These are phyloP conservation scores for Podospora sp. DNA, from an alignment of 495 filamentous ascomycete genomes.

Conservation along the genomic window DNA sequence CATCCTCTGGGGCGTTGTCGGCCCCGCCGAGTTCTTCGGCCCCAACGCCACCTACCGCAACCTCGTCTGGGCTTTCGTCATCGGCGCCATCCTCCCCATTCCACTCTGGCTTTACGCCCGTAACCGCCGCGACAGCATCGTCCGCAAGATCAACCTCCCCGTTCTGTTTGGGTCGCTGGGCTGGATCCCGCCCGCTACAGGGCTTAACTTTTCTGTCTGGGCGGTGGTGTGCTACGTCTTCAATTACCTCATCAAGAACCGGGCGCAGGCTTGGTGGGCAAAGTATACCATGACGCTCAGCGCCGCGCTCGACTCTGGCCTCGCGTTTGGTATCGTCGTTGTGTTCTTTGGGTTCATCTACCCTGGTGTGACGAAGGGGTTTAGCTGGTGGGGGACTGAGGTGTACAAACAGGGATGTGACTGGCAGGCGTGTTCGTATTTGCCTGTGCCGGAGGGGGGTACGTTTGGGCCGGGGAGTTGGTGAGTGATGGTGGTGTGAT, in stretches of 20 bases:
- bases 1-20: conserved; percentile 87
- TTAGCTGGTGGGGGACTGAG: conserved; percentile 78
- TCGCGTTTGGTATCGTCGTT: conserved; percentile 77
- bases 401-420: conserved; percentile 68
- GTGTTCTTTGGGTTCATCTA: conserved; percentile 84
- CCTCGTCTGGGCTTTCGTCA: conserved; percentile 75
- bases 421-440: conserved; percentile 65
- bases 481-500: conserved; percentile 33
- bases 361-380: conserved; percentile 63
- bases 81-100: conserved; percentile 71
- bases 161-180: conserved; percentile 72
- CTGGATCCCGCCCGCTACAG: conserved; percentile 86
- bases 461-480: conserved; percentile 62
- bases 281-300: conserved; percentile 89
- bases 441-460: conserved; percentile 52
- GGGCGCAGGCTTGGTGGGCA: conserved; percentile 74
- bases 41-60: conserved; percentile 66
- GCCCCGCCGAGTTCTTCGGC: conserved; percentile 76
- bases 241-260: conserved; percentile 70
- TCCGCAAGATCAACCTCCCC: conserved; percentile 69
- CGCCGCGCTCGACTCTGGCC: conserved; percentile 78
- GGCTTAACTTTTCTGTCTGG: conserved; percentile 83
- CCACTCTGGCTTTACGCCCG: conserved; percentile 65
- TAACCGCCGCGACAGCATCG: conserved; percentile 47
- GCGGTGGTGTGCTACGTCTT: conserved; percentile 80